Conservation (phyloP, 2,329 filamentous ascomycete species). For the Aspergillus glaucus region DNA sequence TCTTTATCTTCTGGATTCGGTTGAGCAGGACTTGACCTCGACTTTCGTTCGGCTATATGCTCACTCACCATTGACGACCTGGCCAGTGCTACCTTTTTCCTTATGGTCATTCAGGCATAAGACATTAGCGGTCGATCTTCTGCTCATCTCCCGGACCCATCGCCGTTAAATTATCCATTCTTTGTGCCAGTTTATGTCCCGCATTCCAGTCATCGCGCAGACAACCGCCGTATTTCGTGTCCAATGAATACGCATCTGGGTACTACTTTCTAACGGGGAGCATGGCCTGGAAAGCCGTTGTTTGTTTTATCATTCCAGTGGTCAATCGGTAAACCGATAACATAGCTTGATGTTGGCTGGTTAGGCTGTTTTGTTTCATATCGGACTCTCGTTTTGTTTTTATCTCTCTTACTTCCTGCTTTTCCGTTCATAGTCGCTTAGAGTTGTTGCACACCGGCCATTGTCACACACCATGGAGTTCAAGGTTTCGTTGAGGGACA, state of each 20-base stretch:
- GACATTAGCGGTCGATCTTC: not conserved
- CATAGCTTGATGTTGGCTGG: not conserved
- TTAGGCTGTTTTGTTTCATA: not conserved
- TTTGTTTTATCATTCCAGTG: not conserved
- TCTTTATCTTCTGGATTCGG: too few relatives aligned
- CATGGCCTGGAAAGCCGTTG: not conserved
- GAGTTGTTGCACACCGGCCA: not conserved
- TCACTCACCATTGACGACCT: too few relatives aligned
- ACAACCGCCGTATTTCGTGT: not conserved
- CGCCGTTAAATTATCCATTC: not conserved
- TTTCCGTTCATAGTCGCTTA: too few relatives aligned
- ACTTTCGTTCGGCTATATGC: too few relatives aligned
- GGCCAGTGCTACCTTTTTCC: not conserved
- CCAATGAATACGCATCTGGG: not conserved
- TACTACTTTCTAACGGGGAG: not conserved
- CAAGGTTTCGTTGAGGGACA: slow-evolving; percentile 5
- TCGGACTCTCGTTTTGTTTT: not conserved
- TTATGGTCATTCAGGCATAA: not conserved
- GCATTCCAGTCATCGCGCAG: not conserved
- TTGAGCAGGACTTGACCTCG: too few relatives aligned
- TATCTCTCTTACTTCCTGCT: not conserved
- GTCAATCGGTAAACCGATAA: not conserved
- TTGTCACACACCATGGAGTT: slow-evolving; percentile 9
- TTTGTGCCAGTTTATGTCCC: not conserved
- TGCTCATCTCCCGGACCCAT: not conserved